phyloP scores from a whole-genome alignment of 2,329 filamentous ascomycete genomes.

The Tolypocladium endophyticum region DNA sequence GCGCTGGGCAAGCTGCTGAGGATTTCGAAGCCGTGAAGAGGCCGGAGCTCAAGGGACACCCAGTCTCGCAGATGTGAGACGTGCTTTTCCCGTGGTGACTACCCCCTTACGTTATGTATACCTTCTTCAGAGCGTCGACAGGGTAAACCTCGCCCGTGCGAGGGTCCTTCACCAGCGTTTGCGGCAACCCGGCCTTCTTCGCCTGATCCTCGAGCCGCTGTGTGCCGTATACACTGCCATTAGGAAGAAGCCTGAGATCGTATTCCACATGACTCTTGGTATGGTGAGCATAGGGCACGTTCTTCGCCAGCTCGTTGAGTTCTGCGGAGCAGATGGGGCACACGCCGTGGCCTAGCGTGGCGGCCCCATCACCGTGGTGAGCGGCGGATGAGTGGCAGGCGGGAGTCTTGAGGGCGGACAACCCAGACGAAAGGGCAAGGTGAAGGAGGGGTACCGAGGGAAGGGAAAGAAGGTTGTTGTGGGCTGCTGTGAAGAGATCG shows the following conservation, averaged over 20 bases:
- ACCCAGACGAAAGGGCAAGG: conserved; percentile 78
- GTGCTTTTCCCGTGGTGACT: not conserved
- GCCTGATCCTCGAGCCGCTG: conserved; percentile 66
- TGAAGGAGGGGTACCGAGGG: conserved; percentile 78
- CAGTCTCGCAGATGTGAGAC: not conserved
- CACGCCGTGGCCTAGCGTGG: conserved; percentile 57
- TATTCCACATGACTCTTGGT: conserved; percentile 86
- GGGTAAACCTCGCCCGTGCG: conserved; percentile 61
- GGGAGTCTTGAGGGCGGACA: conserved; percentile 92
- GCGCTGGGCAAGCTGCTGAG: not conserved
- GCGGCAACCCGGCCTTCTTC: conserved; percentile 61
- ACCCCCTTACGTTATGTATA: conserved; percentile 65
- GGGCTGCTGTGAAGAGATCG: conserved; percentile 70
- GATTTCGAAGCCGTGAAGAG: not conserved
- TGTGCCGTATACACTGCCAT: conserved; percentile 74
- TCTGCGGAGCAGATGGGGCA: conserved; percentile 96
- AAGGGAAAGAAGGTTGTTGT: conserved; percentile 76
- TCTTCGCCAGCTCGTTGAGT: conserved; percentile 79
- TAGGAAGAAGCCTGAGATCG: conserved; percentile 79
- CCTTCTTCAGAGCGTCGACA: conserved; percentile 61
- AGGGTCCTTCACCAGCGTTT: conserved; percentile 65
- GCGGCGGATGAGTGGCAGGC: conserved; percentile 68
- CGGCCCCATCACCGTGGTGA: conserved; percentile 16
- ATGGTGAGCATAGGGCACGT: conserved; percentile 90
- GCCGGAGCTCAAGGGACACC: not conserved